Evolutionary conservation across 176 grass and related monocot genomes (phyloP), one percentile per base, ranked within the genome.

Genomic region (Ananas comosus): DNA sequence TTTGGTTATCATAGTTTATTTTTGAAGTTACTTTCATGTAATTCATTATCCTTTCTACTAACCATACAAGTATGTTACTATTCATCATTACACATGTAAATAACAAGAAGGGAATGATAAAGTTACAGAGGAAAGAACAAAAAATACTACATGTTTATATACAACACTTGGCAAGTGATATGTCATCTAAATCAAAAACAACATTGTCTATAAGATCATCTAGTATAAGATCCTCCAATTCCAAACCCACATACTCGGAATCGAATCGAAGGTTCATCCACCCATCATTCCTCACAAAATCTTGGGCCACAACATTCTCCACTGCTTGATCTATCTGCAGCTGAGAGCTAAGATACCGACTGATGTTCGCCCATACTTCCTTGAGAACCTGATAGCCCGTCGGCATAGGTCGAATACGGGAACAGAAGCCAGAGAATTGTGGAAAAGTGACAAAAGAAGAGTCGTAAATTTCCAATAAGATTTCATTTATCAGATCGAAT

Each of bases 401-500:
- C 16, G 83, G 93, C 74, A 90, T 73, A 2, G 84, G 83, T 49
- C 84, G 76, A 10, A 70, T 85, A 16, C 65, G 73, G 0, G 48
- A 70, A 28, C 88, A 81, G 0, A 86, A 83, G 22, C 68, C 72
- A 1, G 83, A 84, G 64, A 89, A 74, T 83, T 73, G 85, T 1
- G 75, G 81, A 13, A 78, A 76, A 0, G 71, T 74, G 49, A 82
- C 47, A 2, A 87, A 66, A n/a, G 89, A 87, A 64, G 77, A 68
- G 18, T 90, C 77, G 22, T 92, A 90, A 49, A 86, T 85, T 2
- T 88, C 76, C 64, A 92, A 8, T 18, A 97, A 81, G 67, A 89
- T 84, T 58, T 97, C 89, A 16, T 97, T 92, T 72, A 92, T 90
- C 61, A 92, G 83, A 83, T 97, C 89, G 69, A 92, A 97, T 51